Conservation (phyloP, 2,329 filamentous ascomycete genomes). For the Zymoseptoria passerinii region DNA sequence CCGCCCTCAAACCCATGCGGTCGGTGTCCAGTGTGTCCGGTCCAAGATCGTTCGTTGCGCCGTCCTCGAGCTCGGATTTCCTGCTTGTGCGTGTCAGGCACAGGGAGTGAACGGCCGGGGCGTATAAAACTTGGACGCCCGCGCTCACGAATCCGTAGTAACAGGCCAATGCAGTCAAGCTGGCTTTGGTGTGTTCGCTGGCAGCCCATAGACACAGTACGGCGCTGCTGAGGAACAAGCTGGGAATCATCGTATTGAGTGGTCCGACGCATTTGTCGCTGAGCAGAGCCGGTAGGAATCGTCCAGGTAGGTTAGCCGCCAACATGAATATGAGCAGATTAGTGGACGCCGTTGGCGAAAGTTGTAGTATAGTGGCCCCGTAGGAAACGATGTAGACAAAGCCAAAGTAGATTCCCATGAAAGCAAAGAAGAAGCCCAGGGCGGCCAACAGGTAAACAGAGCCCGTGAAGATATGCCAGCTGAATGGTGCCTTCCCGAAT, state of each 20-base stretch:
- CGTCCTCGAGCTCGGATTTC: not conserved
- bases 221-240: constrained; percentile 39
- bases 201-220: constrained; percentile 45
- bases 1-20: constrained; percentile 20
- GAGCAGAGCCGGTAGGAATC: constrained; percentile 27
- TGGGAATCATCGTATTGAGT: constrained; percentile 30
- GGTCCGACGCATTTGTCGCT: constrained; percentile 27
- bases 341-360: constrained; percentile 16
- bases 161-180: constrained; percentile 24
- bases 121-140: constrained; percentile 27
- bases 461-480: constrained; percentile 4
- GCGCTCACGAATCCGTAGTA: constrained; percentile 29
- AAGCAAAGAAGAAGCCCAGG: constrained; percentile 26
- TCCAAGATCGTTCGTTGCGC: not conserved
- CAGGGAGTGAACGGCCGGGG: constrained; percentile 18
- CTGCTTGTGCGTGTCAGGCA: constrained; percentile 1
- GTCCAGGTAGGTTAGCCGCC: constrained; percentile 24
- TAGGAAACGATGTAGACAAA: constrained; percentile 29
- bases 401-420: constrained; percentile 29
- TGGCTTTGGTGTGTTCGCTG: constrained; percentile 18
- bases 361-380: constrained; percentile 20
- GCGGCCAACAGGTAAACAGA: constrained; percentile 20
- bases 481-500: not conserved
- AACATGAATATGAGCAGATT: constrained; percentile 30
- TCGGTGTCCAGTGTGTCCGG: constrained; percentile 5